Evolutionary conservation across 805 yeast species (phyloP).

Genomic region (Sugiyamaella chiloensis): DNA sequence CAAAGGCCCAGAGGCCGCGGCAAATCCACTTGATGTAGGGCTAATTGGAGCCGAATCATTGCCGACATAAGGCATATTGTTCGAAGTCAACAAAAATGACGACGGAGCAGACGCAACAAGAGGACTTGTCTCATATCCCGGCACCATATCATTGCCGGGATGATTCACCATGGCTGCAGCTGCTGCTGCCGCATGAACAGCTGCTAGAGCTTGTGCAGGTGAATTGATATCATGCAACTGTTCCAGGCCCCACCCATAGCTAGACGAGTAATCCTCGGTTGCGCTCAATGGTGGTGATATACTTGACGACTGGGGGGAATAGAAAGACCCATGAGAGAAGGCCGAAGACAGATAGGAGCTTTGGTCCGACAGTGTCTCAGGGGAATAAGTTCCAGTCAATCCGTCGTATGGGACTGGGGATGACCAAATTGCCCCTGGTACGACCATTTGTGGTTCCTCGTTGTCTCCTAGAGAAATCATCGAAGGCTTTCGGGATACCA

Average conservation of each 20-base stretch:
- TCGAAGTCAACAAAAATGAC: background rate
- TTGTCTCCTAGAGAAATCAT: slow-evolving; percentile 9
- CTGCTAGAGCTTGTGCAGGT: background rate
- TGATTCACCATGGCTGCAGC: slow-evolving; percentile 7
- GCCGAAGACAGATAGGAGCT: slow-evolving; percentile 11
- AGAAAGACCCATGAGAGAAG: slow-evolving; percentile 7
- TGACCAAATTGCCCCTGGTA: slow-evolving; percentile 12
- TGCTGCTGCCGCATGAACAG: slow-evolving; percentile 1
- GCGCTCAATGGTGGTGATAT: slow-evolving; percentile 10
- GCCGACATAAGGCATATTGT: background rate
- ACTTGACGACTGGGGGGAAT: slow-evolving; percentile 8
- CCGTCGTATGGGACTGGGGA: slow-evolving; percentile 10
- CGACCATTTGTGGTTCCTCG: slow-evolving; percentile 5
- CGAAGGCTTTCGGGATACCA: slow-evolving; percentile 12
- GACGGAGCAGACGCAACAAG: slow-evolving; percentile 1
- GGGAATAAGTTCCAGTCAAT: slow-evolving; percentile 5
- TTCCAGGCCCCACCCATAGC: slow-evolving; percentile 8
- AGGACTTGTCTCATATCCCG: background rate
- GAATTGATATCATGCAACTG: slow-evolving; percentile 1
- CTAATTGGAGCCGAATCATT: background rate
- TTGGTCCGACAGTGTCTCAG: slow-evolving; percentile 7
- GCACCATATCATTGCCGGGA: background rate
- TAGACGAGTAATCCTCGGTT: slow-evolving; percentile 4
- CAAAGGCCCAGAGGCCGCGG: background rate
- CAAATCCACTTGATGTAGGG: background rate